These are phyloP conservation scores for Russula sp. DNA, from an alignment of 768 basidiomycete species.

Conservation along the genomic window DNA sequence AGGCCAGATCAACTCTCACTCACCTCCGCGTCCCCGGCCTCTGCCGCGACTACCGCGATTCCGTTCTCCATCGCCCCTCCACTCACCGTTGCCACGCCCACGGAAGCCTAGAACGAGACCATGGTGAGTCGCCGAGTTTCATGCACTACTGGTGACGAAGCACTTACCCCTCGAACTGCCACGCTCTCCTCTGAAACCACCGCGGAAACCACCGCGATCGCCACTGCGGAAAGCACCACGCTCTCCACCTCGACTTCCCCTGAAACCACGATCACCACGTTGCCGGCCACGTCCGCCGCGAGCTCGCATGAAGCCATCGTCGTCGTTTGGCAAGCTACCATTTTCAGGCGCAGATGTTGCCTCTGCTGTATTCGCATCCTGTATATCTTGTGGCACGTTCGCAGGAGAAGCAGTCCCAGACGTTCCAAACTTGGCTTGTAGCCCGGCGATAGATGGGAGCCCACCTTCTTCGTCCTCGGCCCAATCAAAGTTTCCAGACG, in stretches of 20 bases:
- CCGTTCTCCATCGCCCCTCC: conserved; percentile 28
- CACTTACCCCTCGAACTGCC: conserved; percentile 28
- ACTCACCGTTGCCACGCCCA: conserved; percentile 30
- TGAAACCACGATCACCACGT: conserved; percentile 19
- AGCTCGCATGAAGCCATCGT: conserved; percentile 52
- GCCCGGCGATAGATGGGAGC: conserved; percentile 68
- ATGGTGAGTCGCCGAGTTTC: not conserved
- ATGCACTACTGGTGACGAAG: not conserved
- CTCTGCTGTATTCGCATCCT: conserved; percentile 26
- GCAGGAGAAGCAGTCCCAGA: conserved; percentile 42
- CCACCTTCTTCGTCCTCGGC: conserved; percentile 75
- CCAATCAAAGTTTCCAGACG: conserved; percentile 60
- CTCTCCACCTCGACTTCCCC: conserved; percentile 21
- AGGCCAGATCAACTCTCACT: conserved; percentile 6
- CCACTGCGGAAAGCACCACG: conserved; percentile 21
- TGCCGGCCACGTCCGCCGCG: conserved; percentile 22
- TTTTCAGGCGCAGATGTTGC: conserved; percentile 27
- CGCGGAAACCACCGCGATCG: conserved; percentile 39
- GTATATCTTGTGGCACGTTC: conserved; percentile 29
- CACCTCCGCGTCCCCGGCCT: conserved; percentile 30
- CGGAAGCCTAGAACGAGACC: conserved; percentile 15
- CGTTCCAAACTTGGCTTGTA: conserved; percentile 72
- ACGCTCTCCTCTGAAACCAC: conserved; percentile 33
- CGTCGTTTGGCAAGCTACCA: conserved; percentile 36
- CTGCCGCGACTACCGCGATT: conserved; percentile 30